These are phyloP conservation scores for Aspergillus neotritici DNA, from an alignment of 2,329 filamentous ascomycete genomes.

Conservation along the genomic window DNA sequence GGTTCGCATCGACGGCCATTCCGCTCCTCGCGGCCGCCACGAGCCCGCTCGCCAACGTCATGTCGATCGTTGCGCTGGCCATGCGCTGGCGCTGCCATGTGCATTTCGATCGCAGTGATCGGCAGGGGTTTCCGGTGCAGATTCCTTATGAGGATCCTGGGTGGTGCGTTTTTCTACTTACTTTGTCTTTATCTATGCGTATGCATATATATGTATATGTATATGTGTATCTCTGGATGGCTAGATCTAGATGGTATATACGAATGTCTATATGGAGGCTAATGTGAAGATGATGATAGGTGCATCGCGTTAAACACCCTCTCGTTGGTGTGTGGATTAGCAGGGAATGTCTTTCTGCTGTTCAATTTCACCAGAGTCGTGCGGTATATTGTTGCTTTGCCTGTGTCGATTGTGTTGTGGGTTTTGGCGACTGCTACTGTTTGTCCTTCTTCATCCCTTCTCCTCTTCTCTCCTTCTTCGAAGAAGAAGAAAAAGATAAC, in stretches of 20 bases:
- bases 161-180: conserved; percentile 55
- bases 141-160: conserved; percentile 60
- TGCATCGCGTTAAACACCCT: conserved; percentile 69
- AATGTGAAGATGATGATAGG: conserved; percentile 46
- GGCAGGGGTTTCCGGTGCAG: conserved; percentile 47
- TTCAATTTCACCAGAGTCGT: conserved; percentile 80
- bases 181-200: too few species aligned
- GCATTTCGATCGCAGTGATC: conserved; percentile 39
- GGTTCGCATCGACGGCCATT: conserved; percentile 51
- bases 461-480: too few species aligned
- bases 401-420: conserved; percentile 79
- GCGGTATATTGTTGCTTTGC: conserved; percentile 74
- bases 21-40: conserved; percentile 78
- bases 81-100: conserved; percentile 64
- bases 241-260: too few species aligned
- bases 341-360: conserved; percentile 74
- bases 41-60: conserved; percentile 79
- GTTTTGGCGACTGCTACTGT: conserved; percentile 56
- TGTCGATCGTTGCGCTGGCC: conserved; percentile 81
- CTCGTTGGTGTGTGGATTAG: conserved; percentile 68
- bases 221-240: too few species aligned
- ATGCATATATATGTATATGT: too few species aligned
- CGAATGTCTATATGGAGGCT: neutral
- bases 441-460: conserved; percentile 19
- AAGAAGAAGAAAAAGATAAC: neutral